phyloP scores from a whole-genome alignment of 1,284 basidiomycete species.

The Rhodotorula sp. region DNA sequence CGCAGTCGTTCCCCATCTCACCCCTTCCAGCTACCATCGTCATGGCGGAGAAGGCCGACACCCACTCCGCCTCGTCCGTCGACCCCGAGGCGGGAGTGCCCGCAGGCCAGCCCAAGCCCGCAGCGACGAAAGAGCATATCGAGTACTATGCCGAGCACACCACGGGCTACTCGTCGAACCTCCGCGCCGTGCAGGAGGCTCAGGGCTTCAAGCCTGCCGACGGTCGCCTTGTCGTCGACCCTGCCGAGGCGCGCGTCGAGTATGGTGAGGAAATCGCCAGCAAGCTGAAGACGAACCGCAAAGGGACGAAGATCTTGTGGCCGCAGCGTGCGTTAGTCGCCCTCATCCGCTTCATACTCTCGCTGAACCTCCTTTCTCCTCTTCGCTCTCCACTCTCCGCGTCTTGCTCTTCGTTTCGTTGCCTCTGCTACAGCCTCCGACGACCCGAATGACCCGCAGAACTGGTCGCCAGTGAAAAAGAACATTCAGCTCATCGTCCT shows the following conservation, averaged over 20 bases:
- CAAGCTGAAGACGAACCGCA: slow-evolving; percentile 57
- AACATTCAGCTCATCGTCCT: slow-evolving; percentile 40
- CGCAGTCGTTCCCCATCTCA: neutral
- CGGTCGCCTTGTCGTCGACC: slow-evolving; percentile 42
- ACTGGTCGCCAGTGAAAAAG: slow-evolving; percentile 47
- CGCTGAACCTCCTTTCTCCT: neutral
- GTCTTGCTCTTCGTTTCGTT: too few relatives aligned
- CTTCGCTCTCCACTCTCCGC: too few relatives aligned
- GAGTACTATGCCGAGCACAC: slow-evolving; percentile 25
- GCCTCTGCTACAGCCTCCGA: slow-evolving; percentile 54
- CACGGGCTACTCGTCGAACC: slow-evolving; percentile 17
- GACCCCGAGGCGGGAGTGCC: neutral
- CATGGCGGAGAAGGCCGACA: slow-evolving; percentile 12
- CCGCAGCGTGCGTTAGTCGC: slow-evolving; percentile 59
- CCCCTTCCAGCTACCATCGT: too few relatives aligned
- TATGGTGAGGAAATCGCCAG: slow-evolving; percentile 53
- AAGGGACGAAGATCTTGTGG: slow-evolving; percentile 61
- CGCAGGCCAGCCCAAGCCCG: slow-evolving; percentile 5
- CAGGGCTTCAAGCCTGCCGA: slow-evolving; percentile 36
- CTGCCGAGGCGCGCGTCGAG: slow-evolving; percentile 37
- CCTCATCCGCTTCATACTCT: too few relatives aligned
- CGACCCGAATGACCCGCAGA: slow-evolving; percentile 66
- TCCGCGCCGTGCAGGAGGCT: slow-evolving; percentile 25
- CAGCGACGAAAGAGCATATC: slow-evolving; percentile 20
- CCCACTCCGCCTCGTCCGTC: neutral